Conservation (phyloP, 2,329 filamentous ascomycete species). For the Talaromyces sp. region DNA sequence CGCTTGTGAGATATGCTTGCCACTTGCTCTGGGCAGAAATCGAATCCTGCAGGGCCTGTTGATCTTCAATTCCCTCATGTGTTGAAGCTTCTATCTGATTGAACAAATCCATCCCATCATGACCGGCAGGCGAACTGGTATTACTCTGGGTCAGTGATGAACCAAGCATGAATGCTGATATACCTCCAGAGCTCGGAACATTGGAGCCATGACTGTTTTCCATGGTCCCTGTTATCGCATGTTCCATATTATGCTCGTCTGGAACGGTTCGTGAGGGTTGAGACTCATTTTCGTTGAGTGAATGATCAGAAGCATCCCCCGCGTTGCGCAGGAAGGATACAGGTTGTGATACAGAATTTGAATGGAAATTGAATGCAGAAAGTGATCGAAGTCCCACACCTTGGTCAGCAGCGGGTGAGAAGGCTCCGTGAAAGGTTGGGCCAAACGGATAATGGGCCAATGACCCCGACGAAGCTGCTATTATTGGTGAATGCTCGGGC, state of each 20-base stretch:
- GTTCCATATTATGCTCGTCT: constrained; percentile 11
- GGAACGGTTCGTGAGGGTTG: neutral
- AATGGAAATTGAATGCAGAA: constrained; percentile 33
- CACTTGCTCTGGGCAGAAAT: constrained; percentile 32
- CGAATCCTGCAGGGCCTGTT: constrained; percentile 11
- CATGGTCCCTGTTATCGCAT: neutral
- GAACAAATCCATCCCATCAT: constrained; percentile 2
- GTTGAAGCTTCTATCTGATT: neutral
- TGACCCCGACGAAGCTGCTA: constrained; percentile 17
- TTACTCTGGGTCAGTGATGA: constrained; percentile 5
- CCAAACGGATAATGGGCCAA: constrained; percentile 22
- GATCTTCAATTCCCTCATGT: constrained; percentile 5
- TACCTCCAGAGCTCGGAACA: neutral
- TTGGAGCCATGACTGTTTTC: neutral
- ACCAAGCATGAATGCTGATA: constrained; percentile 13
- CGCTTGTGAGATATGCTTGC: constrained; percentile 35
- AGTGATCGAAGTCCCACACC: constrained; percentile 30
- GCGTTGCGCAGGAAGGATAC: constrained; percentile 40
- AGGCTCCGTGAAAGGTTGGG: constrained; percentile 20
- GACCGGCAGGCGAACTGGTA: constrained; percentile 3
- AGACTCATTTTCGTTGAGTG: constrained; percentile 9
- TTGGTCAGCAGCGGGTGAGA: constrained; percentile 26
- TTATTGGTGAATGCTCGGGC: constrained; percentile 24
- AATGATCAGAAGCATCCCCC: constrained; percentile 41
- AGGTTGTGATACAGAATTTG: constrained; percentile 36